These are phyloP conservation scores for Botrytis medusae DNA, from an alignment of 2,329 filamentous ascomycete species.

Conservation along the genomic window DNA sequence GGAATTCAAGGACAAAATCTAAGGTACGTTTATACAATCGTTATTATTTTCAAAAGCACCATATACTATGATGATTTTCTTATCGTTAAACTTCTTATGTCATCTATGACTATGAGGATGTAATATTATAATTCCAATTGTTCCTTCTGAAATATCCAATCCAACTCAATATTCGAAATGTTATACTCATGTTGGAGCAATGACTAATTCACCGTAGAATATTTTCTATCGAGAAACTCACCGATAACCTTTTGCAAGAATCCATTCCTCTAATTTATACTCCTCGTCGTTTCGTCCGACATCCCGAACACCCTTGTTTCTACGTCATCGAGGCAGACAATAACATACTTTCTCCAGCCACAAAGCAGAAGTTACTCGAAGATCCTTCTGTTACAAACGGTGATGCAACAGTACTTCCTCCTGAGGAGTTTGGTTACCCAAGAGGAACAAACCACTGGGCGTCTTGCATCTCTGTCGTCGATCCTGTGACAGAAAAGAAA, in stretches of 20 bases:
- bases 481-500: slow-evolving; percentile 72
- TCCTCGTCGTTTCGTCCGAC: slow-evolving; percentile 80
- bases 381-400: slow-evolving; percentile 72
- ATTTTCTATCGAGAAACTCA: slow-evolving; percentile 84
- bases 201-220: slow-evolving; percentile 60
- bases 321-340: slow-evolving; percentile 95
- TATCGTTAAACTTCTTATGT: slow-evolving; percentile 43
- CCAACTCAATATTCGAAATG: slow-evolving; percentile 24
- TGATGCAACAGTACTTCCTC: slow-evolving; percentile 67
- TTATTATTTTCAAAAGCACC: slow-evolving; percentile 3
- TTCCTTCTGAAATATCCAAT: slow-evolving; percentile 78
- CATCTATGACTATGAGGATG: slow-evolving; percentile 46
- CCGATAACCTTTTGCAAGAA: slow-evolving; percentile 82
- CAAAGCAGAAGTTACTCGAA: slow-evolving; percentile 70
- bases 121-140: slow-evolving; percentile 79
- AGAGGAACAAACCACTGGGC: slow-evolving; percentile 85
- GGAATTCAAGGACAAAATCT: slow-evolving; percentile 87
- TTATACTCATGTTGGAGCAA: slow-evolving; percentile 16
- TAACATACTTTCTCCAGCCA: slow-evolving; percentile 80
- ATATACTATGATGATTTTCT: slow-evolving; percentile 46
- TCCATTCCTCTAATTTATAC: slow-evolving; percentile 87
- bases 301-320: slow-evolving; percentile 85
- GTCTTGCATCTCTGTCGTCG: slow-evolving; percentile 89
- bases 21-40: slow-evolving; percentile 58
- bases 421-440: slow-evolving; percentile 87